These are phyloP conservation scores for Noccaea bulbosa DNA, from an alignment of 345 rosid species.

Conservation along the genomic window DNA sequence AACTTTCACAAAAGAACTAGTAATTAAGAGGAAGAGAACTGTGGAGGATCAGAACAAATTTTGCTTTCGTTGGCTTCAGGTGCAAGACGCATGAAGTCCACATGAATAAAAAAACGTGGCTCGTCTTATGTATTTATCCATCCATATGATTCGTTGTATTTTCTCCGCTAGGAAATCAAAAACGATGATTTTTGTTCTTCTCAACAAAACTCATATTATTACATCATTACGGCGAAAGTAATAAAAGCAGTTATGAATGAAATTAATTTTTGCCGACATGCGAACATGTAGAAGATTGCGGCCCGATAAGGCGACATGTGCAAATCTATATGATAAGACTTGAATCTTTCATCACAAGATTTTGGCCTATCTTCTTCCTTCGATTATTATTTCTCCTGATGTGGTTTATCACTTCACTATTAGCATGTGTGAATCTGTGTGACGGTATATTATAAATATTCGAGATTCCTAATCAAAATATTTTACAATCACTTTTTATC, in stretches of 20 bases:
- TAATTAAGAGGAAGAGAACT: constrained; percentile 5
- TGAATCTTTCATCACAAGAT: constrained; percentile 30
- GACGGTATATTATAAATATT: background rate
- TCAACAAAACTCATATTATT: constrained; percentile 26
- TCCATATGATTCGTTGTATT: background rate
- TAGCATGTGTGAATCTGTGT: background rate
- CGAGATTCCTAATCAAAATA: background rate
- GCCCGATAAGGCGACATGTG: constrained; percentile 35
- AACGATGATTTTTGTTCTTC: background rate
- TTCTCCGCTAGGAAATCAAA: constrained; percentile 3
- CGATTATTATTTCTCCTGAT: constrained; percentile 13
- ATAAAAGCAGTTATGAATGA: constrained; percentile 27
- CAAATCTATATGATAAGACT: constrained; percentile 38
- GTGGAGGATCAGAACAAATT: constrained; percentile 13
- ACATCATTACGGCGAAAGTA: constrained; percentile 26
- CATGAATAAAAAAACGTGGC: constrained; percentile 25
- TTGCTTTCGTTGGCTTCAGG: constrained; percentile 40
- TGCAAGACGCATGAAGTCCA: constrained; percentile 43
- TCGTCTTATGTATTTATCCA: constrained; percentile 28
- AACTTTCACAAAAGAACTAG: background rate
- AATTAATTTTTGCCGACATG: constrained; percentile 33
- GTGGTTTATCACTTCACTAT: constrained; percentile 20
- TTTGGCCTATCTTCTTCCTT: constrained; percentile 10
- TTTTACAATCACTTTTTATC: background rate
- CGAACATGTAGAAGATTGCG: constrained; percentile 33